Percentiles rank a stretch among this genome's conserved stretches.
These are phyloP conservation scores for Fusarium concolor DNA, from an alignment of 2,329 filamentous ascomycete genomes.

Conservation along the genomic window DNA sequence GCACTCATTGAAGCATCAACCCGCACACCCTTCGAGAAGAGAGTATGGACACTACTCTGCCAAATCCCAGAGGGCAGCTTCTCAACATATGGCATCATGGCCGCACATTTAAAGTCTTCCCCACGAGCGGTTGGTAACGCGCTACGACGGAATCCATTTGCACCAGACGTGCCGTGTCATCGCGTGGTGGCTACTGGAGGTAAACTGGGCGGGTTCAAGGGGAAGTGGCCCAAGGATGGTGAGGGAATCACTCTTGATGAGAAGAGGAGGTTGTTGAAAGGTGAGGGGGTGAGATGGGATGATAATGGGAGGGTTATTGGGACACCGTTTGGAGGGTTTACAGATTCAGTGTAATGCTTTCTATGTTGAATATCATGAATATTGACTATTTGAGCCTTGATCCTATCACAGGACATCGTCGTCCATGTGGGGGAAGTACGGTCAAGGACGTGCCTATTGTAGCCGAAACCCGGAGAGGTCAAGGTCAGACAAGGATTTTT, in stretches of 20 bases:
- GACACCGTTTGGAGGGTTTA: slow-evolving; percentile 56
- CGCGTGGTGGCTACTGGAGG: slow-evolving; percentile 81
- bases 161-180: slow-evolving; percentile 84
- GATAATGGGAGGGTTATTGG: slow-evolving; percentile 69
- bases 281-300: slow-evolving; percentile 75
- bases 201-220: slow-evolving; percentile 77
- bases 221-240: slow-evolving; percentile 70
- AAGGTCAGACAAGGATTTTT: slow-evolving; percentile 3
- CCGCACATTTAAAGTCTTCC: slow-evolving; percentile 74
- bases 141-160: slow-evolving; percentile 82
- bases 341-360: background rate
- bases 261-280: slow-evolving; percentile 70
- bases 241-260: slow-evolving; percentile 72
- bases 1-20: slow-evolving; percentile 57
- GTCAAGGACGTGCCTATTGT: slow-evolving; percentile 36
- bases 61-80: slow-evolving; percentile 81
- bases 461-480: slow-evolving; percentile 39
- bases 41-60: slow-evolving; percentile 77
- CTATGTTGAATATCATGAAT: background rate
- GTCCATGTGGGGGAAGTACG: slow-evolving; percentile 27
- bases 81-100: slow-evolving; percentile 81
- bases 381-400: background rate
- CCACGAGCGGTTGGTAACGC: slow-evolving; percentile 83
- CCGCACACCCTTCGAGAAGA: slow-evolving; percentile 68
- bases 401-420: slow-evolving; percentile 23